phyloP scores from a whole-genome alignment of 2,329 filamentous ascomycete genomes.

The Alternaria infectoria region DNA sequence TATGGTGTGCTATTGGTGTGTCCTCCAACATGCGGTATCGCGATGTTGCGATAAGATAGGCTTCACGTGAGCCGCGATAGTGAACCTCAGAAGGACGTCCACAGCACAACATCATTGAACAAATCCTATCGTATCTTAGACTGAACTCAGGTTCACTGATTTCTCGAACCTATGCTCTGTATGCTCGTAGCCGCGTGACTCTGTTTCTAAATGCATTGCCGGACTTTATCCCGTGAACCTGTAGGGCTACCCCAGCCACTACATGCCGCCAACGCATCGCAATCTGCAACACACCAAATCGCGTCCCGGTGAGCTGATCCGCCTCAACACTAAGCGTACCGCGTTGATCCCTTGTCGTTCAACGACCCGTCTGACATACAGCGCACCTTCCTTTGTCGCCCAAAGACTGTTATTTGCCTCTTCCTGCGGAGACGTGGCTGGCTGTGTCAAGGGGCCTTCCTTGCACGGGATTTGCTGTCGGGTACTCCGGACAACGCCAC shows the following conservation, averaged over 20 bases:
- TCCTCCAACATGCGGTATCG: not conserved
- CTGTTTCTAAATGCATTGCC: not conserved
- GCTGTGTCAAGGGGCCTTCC: constrained; percentile 14
- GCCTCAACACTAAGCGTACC: not conserved
- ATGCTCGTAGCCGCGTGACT: not conserved
- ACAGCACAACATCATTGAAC: not conserved
- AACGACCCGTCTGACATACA: not conserved
- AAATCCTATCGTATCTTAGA: not conserved
- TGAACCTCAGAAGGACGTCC: not conserved
- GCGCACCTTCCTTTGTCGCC: constrained; percentile 3
- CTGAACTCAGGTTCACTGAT: not conserved
- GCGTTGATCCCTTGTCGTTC: constrained; percentile 15
- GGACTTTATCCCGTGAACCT: not conserved
- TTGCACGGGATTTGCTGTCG: constrained; percentile 18
- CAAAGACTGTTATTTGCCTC: constrained; percentile 2
- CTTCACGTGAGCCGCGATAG: constrained; percentile 12
- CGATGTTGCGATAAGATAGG: constrained; percentile 7
- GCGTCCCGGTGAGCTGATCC: not conserved
- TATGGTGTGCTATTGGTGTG: not conserved
- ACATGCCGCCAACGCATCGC: constrained; percentile 3
- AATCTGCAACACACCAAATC: constrained; percentile 4
- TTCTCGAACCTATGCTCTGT: not conserved
- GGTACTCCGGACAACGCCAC: constrained; percentile 16
- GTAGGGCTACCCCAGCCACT: constrained; percentile 3
- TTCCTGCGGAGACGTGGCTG: constrained; percentile 2